Evolutionary conservation across 2,329 filamentous ascomycete species (phyloP), one percentile per base, ranked within the genome.

Genomic region (Aspergillus proliferans): DNA sequence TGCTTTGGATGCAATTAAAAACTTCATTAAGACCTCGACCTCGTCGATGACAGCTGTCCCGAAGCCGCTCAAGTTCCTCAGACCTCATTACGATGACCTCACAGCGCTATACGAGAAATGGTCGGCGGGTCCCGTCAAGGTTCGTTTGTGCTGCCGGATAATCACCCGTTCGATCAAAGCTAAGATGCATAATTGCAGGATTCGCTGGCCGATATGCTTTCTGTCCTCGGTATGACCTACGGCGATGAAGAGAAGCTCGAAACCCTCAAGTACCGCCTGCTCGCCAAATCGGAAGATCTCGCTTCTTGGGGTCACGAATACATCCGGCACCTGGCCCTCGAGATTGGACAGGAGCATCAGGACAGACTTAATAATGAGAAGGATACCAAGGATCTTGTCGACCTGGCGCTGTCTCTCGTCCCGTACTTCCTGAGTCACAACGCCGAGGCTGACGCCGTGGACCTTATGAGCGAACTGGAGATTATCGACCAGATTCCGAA

Each of bases 11-110:
- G 87, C 90, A 59, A 96, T 98, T 83, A 97, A 96, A 78, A 89
- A 85, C 64, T 94, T 89, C 67, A 98, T 98, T 79, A 97, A 96
- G 78, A 98, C 93, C 48, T 95, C 93, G 52, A 98, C 93, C 58
- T 97, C 91, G 51, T 98, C 94, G 42, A 98, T 98, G 93, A 98
- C 93, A 44, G 93, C 93, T 52, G 93, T 98, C 54, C 93, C 94
- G 21, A 98, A 98, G 75, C 93, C 93, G 30, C 81, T 98, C 63
- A 98, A 98, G 74, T 98, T 98, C 71, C 82, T 98, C 56, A 84
- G 93, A 76, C 93, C 92, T 59, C 92, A 98, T 72, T 98, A 97
- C 75, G 87, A 94, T 72, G 84, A 86, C 49, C 79, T 98, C 66
- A 86, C 86, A 54, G 87, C 87, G 70, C 77, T 91, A 24, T 95